Evolutionary conservation across 2,329 filamentous ascomycete genomes (phyloP), one percentile per base, ranked within the genome.

Genomic region (Lachnellula suecica): DNA sequence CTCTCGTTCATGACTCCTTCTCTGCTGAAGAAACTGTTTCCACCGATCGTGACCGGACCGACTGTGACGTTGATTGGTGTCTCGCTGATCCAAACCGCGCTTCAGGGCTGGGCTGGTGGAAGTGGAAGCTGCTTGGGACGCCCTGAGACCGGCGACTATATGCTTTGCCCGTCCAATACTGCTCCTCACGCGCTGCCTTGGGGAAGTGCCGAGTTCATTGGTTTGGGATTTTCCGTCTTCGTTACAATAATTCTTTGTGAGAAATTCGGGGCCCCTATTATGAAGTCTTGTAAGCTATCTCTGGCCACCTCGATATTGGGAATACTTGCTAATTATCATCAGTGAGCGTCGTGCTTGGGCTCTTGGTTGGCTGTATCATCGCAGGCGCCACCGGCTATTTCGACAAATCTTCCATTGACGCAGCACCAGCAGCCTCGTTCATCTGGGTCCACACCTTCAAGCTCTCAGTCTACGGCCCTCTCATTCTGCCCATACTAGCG

Each of bases 381-480:
- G 88, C 87, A 10, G 89, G 79, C 0, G 89, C 88, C 1, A 85
- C 80, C 47, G 89, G 88, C 25, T 94, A 93, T 70, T 93, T 92
- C 65, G 86, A 88, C 65, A 74, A 75, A n/a, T 77, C 76, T n/a
- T 78, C 82, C 24, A 91, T 95, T 65, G 81, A 88, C 60, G 72
- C 78, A 10, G 88, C 89, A 0, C 88, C 89, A 0, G 84, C 79
- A 0, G 87, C 75, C 2, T 88, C 84, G 24, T 92, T 93, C 71
- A 79, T 91, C 64, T 93, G 88, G 89, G 84, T 89, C 0, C 78
- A 89, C 58, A 91, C 88, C 0, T 92, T 92, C 73, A 82, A 82
- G 56, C 77, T 92, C 2, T 78, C 74, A 13, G 74, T 92, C 6
- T 90, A 92, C 61, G 86, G 82, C 0, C 87, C 88, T 0, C 77